Base-by-base conservation (phyloP, 805 yeast species). In the Phaffomyces opuntiae region DNA sequence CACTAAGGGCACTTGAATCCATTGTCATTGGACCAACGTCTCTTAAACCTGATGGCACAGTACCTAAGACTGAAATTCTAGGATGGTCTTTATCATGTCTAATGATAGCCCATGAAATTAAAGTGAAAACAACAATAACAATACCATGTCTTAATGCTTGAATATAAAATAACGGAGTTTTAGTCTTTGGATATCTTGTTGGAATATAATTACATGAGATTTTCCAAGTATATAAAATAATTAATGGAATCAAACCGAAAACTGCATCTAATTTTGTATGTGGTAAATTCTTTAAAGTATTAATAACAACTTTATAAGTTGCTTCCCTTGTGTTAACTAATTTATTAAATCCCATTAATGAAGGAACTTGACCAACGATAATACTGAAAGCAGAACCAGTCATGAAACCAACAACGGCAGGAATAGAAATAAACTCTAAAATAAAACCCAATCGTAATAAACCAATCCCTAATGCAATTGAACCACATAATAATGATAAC, bases 351-450 rank as follows among this genome's bases (percentile, higher is more conserved):
- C 97, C 97, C 85, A 90, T 74, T 48, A 90, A 72, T 5, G 73
- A 83, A 5, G 97, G 96, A 7, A 90, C 81, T 68, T 90, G 97
- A 24, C 97, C 97, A 49, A 72, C 65, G 33, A 83, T 72, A 60
- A 90, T 90, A 57, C 73, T 81, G 57, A 90, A 75, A 2, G 97
- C 96, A 5, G 96, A 89, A 43, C 97, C 97, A 32, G 91, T 76
- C 91, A 90, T 90, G 70, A 89, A 90, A 0, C 97, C 97, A 66
- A 88, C 73, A 37, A 90, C 96, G 1, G 96, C 95, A 39, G 96
- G 96, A 59, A 83, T 72, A 3, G 96, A 87, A 57, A 90, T 88
- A 61, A 85, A 80, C 64, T 90, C 97, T 38, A 90, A 79, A 43
- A 90, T 72, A 67, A 90, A 90, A 0, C 97, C 97, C 24, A 90